Evolutionary conservation across 352 stramenopile species (phyloP).

Genomic region (Pythium scleroteichum): DNA sequence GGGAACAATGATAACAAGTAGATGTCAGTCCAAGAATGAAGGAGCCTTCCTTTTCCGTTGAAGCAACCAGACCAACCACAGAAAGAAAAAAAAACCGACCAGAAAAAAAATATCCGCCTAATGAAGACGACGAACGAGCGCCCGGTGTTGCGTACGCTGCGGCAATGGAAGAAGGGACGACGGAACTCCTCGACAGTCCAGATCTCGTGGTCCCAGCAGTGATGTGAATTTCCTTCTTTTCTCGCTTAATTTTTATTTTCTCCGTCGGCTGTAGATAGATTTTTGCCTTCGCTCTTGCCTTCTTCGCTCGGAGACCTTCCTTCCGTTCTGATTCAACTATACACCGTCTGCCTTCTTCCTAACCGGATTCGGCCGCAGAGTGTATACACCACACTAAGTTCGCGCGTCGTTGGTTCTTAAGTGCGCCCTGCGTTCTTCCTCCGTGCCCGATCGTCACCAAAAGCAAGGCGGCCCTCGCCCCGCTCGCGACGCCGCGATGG

Average conservation of each 20-base stretch:
- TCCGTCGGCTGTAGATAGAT: conserved; percentile 34
- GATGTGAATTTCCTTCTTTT: conserved; percentile 26
- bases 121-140: conserved; percentile 23
- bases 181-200: background rate
- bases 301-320: background rate
- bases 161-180: background rate
- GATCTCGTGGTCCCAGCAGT: conserved; percentile 8
- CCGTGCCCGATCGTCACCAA: too few species aligned
- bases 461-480: background rate
- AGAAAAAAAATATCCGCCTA: conserved; percentile 21
- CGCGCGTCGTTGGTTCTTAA: too few species aligned
- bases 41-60: conserved; percentile 15
- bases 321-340: conserved; percentile 1
- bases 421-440: too few species aligned
- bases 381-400: too few species aligned
- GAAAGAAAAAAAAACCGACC: conserved; percentile 14
- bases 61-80: conserved; percentile 17
- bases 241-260: conserved; percentile 32
- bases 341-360: conserved; percentile 2
- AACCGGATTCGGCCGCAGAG: too few species aligned
- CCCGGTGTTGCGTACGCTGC: background rate
- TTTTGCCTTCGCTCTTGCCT: background rate
- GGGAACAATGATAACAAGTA: conserved; percentile 24
- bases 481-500: conserved; percentile 30
- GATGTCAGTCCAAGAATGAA: conserved; percentile 28